phyloP scores from a whole-genome alignment of 768 basidiomycete species.

The Lentinula guzmanii region DNA sequence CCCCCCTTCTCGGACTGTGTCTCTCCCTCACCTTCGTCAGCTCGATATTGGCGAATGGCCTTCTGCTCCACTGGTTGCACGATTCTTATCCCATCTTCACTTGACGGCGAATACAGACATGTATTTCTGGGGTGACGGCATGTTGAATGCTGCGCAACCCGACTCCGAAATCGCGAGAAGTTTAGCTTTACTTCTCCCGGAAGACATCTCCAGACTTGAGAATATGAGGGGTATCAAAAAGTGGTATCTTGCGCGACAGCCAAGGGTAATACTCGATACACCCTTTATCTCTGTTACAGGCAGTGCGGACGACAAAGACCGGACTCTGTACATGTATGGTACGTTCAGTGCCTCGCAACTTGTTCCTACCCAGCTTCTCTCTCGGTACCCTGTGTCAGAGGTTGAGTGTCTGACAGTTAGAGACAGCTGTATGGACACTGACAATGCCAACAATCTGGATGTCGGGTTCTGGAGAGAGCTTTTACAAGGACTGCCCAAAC shows the following conservation, averaged over 20 bases:
- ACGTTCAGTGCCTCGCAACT: background rate
- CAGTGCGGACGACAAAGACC: background rate
- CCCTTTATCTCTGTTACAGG: slow-evolving; percentile 5
- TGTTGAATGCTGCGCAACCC: background rate
- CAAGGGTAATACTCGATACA: background rate
- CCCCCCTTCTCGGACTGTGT: slow-evolving; percentile 3
- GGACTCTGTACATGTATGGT: slow-evolving; percentile 7
- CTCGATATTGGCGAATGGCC: slow-evolving; percentile 14
- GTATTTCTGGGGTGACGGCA: slow-evolving; percentile 14
- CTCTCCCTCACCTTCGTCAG: slow-evolving; percentile 10
- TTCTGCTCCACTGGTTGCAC: slow-evolving; percentile 8
- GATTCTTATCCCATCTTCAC: slow-evolving; percentile 13
- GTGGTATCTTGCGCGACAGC: slow-evolving; percentile 4
- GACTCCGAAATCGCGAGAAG: background rate
- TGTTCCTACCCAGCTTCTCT: background rate
- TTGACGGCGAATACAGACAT: slow-evolving; percentile 9
- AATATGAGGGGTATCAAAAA: background rate
- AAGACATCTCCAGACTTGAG: background rate
- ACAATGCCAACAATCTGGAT: background rate
- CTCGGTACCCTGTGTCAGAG: background rate
- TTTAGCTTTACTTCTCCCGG: slow-evolving; percentile 1
- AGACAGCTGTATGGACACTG: background rate
- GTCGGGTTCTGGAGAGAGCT: slow-evolving; percentile 3
- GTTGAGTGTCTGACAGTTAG: slow-evolving; percentile 1
- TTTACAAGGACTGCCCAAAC: background rate